These are phyloP conservation scores for Aspergillus viridinutans DNA, from an alignment of 2,329 filamentous ascomycete species.

Conservation along the genomic window DNA sequence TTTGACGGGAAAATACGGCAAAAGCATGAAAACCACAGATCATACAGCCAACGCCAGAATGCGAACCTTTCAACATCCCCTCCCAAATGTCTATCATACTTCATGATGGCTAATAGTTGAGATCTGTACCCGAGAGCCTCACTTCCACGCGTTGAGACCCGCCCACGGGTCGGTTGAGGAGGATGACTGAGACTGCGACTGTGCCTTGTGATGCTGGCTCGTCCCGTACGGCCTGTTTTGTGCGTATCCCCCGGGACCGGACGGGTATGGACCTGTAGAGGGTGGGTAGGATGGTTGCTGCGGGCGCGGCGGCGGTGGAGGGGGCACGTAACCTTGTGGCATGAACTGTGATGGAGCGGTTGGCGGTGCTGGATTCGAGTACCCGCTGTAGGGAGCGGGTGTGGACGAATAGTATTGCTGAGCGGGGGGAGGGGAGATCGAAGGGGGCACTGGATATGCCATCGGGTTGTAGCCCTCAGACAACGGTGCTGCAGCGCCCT, in stretches of 20 bases:
- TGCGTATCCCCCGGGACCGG: slow-evolving; percentile 54
- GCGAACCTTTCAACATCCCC: slow-evolving; percentile 5
- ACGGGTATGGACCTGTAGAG: slow-evolving; percentile 52
- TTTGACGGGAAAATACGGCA: neutral
- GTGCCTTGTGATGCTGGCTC: slow-evolving; percentile 34
- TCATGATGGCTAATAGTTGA: slow-evolving; percentile 9
- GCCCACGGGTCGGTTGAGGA: slow-evolving; percentile 61
- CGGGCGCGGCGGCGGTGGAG: slow-evolving; percentile 62
- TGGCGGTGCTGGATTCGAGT: slow-evolving; percentile 31
- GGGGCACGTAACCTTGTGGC: slow-evolving; percentile 62
- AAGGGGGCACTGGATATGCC: slow-evolving; percentile 44
- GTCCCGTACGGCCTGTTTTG: slow-evolving; percentile 41
- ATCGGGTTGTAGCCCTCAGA: slow-evolving; percentile 49
- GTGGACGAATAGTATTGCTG: slow-evolving; percentile 37
- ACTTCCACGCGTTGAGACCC: slow-evolving; percentile 67
- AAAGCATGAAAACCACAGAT: neutral
- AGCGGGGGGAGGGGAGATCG: slow-evolving; percentile 41
- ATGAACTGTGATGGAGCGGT: slow-evolving; percentile 44
- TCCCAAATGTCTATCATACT: slow-evolving; percentile 19
- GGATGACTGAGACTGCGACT: slow-evolving; percentile 35
- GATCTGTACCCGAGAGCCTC: slow-evolving; percentile 6
- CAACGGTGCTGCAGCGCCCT: slow-evolving; percentile 39
- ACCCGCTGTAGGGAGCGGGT: slow-evolving; percentile 31
- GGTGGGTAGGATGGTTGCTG: slow-evolving; percentile 45
- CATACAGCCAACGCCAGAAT: slow-evolving; percentile 16